These are phyloP conservation scores for Pythium grandisporangium DNA, from an alignment of 352 stramenopile genomes.

Conservation along the genomic window DNA sequence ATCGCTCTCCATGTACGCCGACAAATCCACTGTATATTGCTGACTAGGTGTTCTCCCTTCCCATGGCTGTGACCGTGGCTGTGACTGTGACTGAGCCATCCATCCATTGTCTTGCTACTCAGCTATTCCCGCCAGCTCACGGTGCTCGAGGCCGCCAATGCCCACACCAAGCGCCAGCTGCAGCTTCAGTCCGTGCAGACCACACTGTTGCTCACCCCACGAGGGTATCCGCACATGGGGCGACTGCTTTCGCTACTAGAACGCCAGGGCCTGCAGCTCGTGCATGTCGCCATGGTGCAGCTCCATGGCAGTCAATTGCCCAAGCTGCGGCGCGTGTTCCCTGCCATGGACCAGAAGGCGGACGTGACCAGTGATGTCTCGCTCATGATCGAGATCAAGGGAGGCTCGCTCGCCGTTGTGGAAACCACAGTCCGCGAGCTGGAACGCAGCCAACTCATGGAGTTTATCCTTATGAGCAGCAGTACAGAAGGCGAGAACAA, in stretches of 20 bases:
- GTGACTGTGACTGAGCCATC: background rate
- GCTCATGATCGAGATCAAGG: constrained; percentile 32
- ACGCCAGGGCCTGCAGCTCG: constrained; percentile 19
- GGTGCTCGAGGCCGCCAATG: constrained; percentile 58
- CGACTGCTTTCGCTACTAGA: constrained; percentile 36
- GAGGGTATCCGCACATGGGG: constrained; percentile 38
- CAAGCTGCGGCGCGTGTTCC: constrained; percentile 4
- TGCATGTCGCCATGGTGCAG: constrained; percentile 37
- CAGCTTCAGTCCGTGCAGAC: constrained; percentile 22
- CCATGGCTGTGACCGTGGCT: too few relatives aligned
- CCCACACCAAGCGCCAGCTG: constrained; percentile 36
- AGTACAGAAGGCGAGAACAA: constrained; percentile 10
- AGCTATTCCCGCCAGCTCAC: constrained; percentile 73
- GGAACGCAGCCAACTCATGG: constrained; percentile 5
- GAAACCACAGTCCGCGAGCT: constrained; percentile 15
- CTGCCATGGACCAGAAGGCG: constrained; percentile 11
- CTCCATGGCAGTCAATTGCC: constrained; percentile 25
- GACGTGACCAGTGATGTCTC: constrained; percentile 35
- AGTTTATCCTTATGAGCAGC: constrained; percentile 13
- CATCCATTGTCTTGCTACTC: background rate
- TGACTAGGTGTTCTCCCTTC: too few relatives aligned
- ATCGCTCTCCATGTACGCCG: constrained; percentile 50
- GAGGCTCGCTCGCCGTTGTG: constrained; percentile 16
- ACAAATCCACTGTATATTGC: background rate
- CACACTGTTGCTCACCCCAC: constrained; percentile 39